Evolutionary conservation across 2,329 filamentous ascomycete species (phyloP), one percentile per base, ranked within the genome.

Genomic region (Hymenoscyphus occultus): DNA sequence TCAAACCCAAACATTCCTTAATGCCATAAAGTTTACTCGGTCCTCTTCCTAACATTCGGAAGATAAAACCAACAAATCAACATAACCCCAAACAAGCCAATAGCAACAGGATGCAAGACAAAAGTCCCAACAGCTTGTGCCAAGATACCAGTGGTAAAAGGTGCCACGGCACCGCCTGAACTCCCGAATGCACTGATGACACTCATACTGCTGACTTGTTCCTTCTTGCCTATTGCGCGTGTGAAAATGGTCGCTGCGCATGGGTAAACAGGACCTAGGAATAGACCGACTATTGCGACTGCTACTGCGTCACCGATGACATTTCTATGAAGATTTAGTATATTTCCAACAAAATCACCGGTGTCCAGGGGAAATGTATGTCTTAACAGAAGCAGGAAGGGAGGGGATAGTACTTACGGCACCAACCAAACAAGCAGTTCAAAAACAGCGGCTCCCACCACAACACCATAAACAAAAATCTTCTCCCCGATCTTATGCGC

Each of bases 181-280:
- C 85, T 89, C 0, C 88, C 90, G 71, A 89, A 90, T 3, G 87
- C 87, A 28, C 83, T 86, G 65, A 92, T 90, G 63, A 90, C 85
- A 1, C 88, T 84, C 69, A 92, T 82, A 0, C 85, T 84, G 54
- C 84, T 86, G 19, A 89, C 82, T 68, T 87, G 85, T 64, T 91
- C 80, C 48, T 82, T 78, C 16, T 84, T 79, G 16, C 82, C 83
- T 74, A 92, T 81, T 42, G 83, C 78, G 48, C 84, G 80, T 63
- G 87, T 82, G 69, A 91, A 88, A 5, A 91, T 80, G 0, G 84
- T 83, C 3, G 85, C 83, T 0, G 88, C 85, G 73, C 90, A 93
- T 0, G 92, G 91, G 73, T 93, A 96, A 4, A 96, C 83, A 0
- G 92, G 91, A 0, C 92, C 92, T 0, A 96, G 80, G 39, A 95